phyloP scores from a whole-genome alignment of 306 rosid genomes.

The Rosa lucieae region DNA sequence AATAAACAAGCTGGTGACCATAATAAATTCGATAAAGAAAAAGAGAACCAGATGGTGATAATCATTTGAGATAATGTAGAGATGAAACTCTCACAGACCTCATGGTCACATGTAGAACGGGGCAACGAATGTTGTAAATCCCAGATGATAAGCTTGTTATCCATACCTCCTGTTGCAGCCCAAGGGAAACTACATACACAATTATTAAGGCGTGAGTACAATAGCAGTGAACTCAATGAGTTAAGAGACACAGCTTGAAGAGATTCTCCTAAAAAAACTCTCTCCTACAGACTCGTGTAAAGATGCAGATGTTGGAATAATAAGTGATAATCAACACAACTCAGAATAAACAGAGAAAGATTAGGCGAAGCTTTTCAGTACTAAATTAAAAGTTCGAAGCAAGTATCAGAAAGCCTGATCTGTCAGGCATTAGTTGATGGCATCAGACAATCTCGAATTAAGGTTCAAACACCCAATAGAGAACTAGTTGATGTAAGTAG shows the following conservation, averaged over 20 bases:
- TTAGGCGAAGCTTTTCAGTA: not conserved
- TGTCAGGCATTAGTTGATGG: not conserved
- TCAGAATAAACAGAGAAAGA: not conserved
- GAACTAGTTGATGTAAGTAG: not conserved
- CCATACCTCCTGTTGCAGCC: conserved; percentile 92
- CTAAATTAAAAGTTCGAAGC: not conserved
- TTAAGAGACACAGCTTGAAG: not conserved
- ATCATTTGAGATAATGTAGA: not conserved
- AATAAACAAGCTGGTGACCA: conserved; percentile 8
- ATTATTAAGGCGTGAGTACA: conserved; percentile 21
- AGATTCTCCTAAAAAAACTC: not conserved
- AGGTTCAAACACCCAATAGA: not conserved
- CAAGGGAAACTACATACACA: conserved; percentile 51
- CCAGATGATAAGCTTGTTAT: conserved; percentile 69
- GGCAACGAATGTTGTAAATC: conserved; percentile 66
- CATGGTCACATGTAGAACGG: conserved; percentile 69
- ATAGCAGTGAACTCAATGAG: conserved; percentile 6
- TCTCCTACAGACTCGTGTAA: not conserved
- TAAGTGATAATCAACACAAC: not conserved
- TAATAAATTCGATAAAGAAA: not conserved
- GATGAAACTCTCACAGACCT: conserved; percentile 52
- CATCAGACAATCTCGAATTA: not conserved
- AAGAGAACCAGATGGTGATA: not conserved
- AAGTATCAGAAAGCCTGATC: not conserved
- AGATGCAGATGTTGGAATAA: not conserved